Conservation (phyloP, 2,329 filamentous ascomycete species). For the Colletotrichum lindemuthianum region DNA sequence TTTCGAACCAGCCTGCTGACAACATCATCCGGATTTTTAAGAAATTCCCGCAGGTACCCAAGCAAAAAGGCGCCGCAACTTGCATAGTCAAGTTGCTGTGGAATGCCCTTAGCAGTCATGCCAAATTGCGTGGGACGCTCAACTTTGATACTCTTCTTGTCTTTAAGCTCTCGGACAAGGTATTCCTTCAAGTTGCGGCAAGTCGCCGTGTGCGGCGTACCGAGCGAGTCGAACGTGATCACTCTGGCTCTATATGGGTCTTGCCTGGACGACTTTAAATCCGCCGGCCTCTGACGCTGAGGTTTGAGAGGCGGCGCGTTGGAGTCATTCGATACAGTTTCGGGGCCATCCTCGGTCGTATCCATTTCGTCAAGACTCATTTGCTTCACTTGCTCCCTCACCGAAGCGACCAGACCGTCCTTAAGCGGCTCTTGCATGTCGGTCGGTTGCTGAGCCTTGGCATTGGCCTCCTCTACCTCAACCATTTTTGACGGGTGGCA, state of each 20-base stretch:
- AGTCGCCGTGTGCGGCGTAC: constrained; percentile 69
- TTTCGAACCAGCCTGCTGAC: constrained; percentile 72
- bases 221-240: constrained; percentile 88
- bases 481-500: constrained; percentile 82
- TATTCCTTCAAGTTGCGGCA: constrained; percentile 79
- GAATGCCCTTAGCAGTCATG: constrained; percentile 79
- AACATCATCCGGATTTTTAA: constrained; percentile 78
- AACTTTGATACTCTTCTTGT: constrained; percentile 62
- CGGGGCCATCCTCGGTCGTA: not conserved
- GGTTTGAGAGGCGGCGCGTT: constrained; percentile 19
- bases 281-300: constrained; percentile 25
- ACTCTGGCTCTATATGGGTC: constrained; percentile 72
- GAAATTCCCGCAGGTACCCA: constrained; percentile 85
- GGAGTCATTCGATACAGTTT: constrained; percentile 21
- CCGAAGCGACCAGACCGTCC: constrained; percentile 20
- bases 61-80: constrained; percentile 92
- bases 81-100: constrained; percentile 82
- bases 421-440: constrained; percentile 23
- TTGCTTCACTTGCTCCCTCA: constrained; percentile 14
- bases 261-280: constrained; percentile 48
- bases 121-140: constrained; percentile 49
- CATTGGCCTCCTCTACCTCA: constrained; percentile 35
- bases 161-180: constrained; percentile 75
- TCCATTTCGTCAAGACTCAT: constrained; percentile 26
- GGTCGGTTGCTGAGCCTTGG: not conserved